phyloP scores from a whole-genome alignment of 495 filamentous ascomycete genomes.

The Hypoxylon fragiforme region DNA sequence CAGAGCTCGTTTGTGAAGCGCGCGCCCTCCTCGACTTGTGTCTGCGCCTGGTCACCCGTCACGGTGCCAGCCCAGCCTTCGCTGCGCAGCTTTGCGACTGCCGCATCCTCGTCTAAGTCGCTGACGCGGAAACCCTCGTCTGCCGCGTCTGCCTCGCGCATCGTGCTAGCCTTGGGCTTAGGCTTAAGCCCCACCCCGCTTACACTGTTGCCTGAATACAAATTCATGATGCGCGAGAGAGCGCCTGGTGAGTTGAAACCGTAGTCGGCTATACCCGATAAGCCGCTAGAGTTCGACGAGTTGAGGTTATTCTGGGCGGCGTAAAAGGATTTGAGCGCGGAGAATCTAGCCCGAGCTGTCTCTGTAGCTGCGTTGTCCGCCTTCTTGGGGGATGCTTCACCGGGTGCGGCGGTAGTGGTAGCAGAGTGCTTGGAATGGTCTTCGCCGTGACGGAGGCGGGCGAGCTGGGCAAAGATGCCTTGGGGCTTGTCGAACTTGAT shows the following conservation, averaged over 20 bases:
- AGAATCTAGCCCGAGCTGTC: slow-evolving; percentile 50
- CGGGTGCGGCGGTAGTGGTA: slow-evolving; percentile 29
- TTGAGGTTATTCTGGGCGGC: slow-evolving; percentile 65
- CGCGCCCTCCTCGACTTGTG: slow-evolving; percentile 56
- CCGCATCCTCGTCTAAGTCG: slow-evolving; percentile 53
- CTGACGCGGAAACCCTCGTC: slow-evolving; percentile 69
- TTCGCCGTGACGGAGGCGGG: slow-evolving; percentile 60
- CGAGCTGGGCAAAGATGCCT: slow-evolving; percentile 79
- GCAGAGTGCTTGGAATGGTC: slow-evolving; percentile 48
- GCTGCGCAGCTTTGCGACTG: slow-evolving; percentile 49
- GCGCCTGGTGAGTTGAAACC: slow-evolving; percentile 78
- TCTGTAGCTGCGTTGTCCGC: slow-evolving; percentile 17
- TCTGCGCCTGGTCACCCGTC: slow-evolving; percentile 36
- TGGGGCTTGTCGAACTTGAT: slow-evolving; percentile 87
- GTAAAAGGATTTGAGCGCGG: slow-evolving; percentile 71
- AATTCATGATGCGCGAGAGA: slow-evolving; percentile 83
- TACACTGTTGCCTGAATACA: slow-evolving; percentile 71
- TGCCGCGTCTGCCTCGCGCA: slow-evolving; percentile 74
- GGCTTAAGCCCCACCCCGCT: slow-evolving; percentile 63
- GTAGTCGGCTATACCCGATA: slow-evolving; percentile 58
- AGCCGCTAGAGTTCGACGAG: slow-evolving; percentile 53
- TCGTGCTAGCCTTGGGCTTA: slow-evolving; percentile 65
- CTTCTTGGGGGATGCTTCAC: slow-evolving; percentile 19
- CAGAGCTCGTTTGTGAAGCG: slow-evolving; percentile 69
- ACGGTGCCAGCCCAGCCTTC: slow-evolving; percentile 49